phyloP scores from a whole-genome alignment of 768 basidiomycete genomes.

The Thelephora aurantiotincta region DNA sequence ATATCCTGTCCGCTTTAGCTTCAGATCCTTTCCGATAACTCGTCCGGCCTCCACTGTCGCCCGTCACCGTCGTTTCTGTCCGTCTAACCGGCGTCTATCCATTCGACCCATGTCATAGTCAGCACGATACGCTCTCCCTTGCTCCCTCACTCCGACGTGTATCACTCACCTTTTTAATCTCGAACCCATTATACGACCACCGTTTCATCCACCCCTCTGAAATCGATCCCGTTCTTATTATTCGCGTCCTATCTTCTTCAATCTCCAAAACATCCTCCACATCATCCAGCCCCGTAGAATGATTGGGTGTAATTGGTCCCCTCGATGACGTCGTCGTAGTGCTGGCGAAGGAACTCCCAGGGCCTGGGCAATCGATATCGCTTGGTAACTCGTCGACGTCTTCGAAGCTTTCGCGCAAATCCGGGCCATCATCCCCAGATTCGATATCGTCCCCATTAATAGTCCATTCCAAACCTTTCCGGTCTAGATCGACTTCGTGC shows the following conservation, averaged over 20 bases:
- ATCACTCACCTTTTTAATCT: constrained; percentile 5
- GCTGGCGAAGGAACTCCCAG: constrained; percentile 11
- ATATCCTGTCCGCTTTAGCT: not conserved
- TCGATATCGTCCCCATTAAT: not conserved
- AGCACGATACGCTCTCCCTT: not conserved
- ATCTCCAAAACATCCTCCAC: constrained; percentile 7
- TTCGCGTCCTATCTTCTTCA: constrained; percentile 11
- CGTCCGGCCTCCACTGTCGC: constrained; percentile 24
- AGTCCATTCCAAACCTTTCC: not conserved
- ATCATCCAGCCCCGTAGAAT: constrained; percentile 8
- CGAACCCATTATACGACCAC: constrained; percentile 10
- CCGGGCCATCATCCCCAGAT: constrained; percentile 17
- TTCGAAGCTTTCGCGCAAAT: constrained; percentile 29
- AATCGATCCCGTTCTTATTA: not conserved
- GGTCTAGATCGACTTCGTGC: not conserved
- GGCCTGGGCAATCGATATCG: constrained; percentile 29
- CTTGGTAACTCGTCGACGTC: constrained; percentile 29
- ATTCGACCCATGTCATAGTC: not conserved
- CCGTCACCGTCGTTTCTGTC: constrained; percentile 32
- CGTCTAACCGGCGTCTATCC: constrained; percentile 21
- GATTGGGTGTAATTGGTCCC: constrained; percentile 20
- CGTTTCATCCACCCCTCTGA: constrained; percentile 11
- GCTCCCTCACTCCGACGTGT: not conserved
- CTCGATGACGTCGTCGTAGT: constrained; percentile 19
- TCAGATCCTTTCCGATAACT: not conserved